These are phyloP conservation scores for Aspergillus puulaauensis DNA, from an alignment of 2,329 filamentous ascomycete species.

Conservation along the genomic window DNA sequence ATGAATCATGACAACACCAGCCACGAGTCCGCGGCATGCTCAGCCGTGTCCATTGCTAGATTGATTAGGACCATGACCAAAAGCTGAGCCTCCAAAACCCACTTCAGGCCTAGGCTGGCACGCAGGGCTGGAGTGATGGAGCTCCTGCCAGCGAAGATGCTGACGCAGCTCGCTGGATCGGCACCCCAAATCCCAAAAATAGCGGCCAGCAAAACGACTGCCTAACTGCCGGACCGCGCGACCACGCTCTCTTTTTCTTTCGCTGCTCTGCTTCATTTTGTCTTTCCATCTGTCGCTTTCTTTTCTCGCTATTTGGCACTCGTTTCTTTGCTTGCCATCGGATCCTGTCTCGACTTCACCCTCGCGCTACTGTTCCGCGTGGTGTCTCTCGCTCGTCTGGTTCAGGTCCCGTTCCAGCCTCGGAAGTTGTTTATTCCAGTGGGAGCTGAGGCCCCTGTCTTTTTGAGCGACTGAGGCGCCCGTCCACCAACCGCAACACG, in stretches of 20 bases:
- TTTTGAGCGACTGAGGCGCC: neutral
- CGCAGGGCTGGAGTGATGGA: no score
- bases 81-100: neutral
- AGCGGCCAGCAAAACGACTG: slow-evolving; percentile 16
- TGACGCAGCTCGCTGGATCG: slow-evolving; percentile 15
- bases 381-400: slow-evolving; percentile 7
- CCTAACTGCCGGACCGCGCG: slow-evolving; percentile 9
- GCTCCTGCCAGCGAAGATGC: slow-evolving; percentile 5
- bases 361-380: neutral
- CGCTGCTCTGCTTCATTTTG: neutral
- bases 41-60: neutral
- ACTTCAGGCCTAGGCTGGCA: neutral
- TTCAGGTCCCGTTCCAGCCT: slow-evolving; percentile 9
- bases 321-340: neutral
- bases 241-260: slow-evolving; percentile 6
- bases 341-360: neutral
- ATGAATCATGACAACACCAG: slow-evolving; percentile 3
- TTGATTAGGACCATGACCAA: neutral
- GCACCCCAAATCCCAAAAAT: slow-evolving; percentile 20
- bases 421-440: slow-evolving; percentile 7
- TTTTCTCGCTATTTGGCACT: neutral
- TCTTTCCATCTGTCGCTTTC: neutral
- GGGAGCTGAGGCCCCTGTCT: neutral
- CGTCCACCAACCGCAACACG: neutral
- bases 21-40: neutral